These are phyloP conservation scores for Geotrichum cucujoidarum DNA, from an alignment of 1,139 yeast species.

Conservation along the genomic window DNA sequence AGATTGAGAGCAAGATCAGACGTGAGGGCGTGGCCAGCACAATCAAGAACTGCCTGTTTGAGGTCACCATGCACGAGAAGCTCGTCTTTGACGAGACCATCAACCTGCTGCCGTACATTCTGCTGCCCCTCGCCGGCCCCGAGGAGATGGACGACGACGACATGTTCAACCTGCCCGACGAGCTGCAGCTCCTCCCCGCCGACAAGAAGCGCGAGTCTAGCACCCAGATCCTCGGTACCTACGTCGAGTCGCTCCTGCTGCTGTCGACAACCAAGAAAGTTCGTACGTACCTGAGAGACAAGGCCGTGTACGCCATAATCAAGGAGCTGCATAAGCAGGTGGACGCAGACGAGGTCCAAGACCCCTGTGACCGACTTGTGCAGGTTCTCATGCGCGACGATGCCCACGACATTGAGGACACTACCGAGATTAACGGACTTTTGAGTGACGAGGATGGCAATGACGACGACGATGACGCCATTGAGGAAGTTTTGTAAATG, in stretches of 20 bases:
- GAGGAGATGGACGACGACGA: conserved; percentile 79
- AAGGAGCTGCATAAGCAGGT: conserved; percentile 76
- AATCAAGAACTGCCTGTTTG: conserved; percentile 83
- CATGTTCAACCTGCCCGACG: conserved; percentile 82
- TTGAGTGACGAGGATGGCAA: conserved; percentile 38
- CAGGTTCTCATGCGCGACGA: conserved; percentile 92
- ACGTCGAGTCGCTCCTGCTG: conserved; percentile 65
- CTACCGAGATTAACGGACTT: conserved; percentile 49
- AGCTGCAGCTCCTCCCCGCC: conserved; percentile 70
- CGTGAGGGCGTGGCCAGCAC: conserved; percentile 93
- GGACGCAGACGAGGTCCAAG: conserved; percentile 60
- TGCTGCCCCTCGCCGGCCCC: conserved; percentile 80
- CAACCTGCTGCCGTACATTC: conserved; percentile 72
- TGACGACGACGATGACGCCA: conserved; percentile 24
- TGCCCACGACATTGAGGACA: conserved; percentile 48
- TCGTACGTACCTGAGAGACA: conserved; percentile 70
- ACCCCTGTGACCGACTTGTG: conserved; percentile 48
- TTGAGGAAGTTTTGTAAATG: conserved; percentile 24
- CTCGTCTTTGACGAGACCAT: conserved; percentile 59
- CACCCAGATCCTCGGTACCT: conserved; percentile 58
- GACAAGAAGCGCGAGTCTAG: conserved; percentile 77
- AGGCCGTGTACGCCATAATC: conserved; percentile 75
- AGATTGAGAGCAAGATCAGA: conserved; percentile 70
- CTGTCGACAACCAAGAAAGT: conserved; percentile 68
- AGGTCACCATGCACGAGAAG: conserved; percentile 59